Evolutionary conservation across 2,329 filamentous ascomycete genomes (phyloP).

Genomic region (Pseudogymnoascus sp.): DNA sequence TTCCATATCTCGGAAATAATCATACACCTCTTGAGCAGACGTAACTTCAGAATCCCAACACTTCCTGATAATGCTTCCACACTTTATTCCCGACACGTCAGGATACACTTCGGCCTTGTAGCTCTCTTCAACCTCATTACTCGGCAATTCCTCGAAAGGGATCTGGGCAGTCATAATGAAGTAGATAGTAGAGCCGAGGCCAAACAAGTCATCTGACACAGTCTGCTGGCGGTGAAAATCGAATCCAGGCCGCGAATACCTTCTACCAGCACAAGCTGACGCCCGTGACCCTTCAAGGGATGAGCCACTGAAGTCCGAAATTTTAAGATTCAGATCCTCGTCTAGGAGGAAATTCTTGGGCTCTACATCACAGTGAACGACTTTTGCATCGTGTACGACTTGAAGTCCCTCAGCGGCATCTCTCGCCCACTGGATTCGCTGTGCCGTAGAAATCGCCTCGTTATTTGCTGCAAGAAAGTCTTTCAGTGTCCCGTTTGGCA

Average conservation of each 20-base stretch:
- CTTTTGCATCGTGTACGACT: conserved; percentile 30
- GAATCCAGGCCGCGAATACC: conserved; percentile 22
- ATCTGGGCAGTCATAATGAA: conserved; percentile 28
- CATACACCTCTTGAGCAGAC: conserved; percentile 2
- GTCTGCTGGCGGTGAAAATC: conserved; percentile 23
- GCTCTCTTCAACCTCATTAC: conserved; percentile 24
- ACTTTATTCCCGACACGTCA: conserved; percentile 21
- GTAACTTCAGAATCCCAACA: conserved; percentile 24
- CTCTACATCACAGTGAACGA: conserved; percentile 35
- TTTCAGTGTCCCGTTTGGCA: conserved; percentile 23
- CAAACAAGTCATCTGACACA: conserved; percentile 29
- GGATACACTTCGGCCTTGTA: conserved; percentile 26
- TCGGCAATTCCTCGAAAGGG: conserved; percentile 26
- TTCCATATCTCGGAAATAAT: background rate
- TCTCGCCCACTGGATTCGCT: conserved; percentile 26
- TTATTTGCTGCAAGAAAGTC: conserved; percentile 18
- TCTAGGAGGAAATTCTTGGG: conserved; percentile 34
- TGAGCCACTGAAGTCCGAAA: conserved; percentile 32
- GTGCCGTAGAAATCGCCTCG: conserved; percentile 13
- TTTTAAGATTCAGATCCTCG: conserved; percentile 28
- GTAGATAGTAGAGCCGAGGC: conserved; percentile 31
- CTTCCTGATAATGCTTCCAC: conserved; percentile 24
- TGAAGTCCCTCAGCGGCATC: conserved; percentile 30
- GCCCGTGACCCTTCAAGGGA: conserved; percentile 24
- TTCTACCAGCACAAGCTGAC: conserved; percentile 18